Percentiles rank a stretch among this genome's conserved stretches.
Conservation (phyloP, 495 filamentous ascomycete species). For the Wilcoxina mikolae region DNA sequence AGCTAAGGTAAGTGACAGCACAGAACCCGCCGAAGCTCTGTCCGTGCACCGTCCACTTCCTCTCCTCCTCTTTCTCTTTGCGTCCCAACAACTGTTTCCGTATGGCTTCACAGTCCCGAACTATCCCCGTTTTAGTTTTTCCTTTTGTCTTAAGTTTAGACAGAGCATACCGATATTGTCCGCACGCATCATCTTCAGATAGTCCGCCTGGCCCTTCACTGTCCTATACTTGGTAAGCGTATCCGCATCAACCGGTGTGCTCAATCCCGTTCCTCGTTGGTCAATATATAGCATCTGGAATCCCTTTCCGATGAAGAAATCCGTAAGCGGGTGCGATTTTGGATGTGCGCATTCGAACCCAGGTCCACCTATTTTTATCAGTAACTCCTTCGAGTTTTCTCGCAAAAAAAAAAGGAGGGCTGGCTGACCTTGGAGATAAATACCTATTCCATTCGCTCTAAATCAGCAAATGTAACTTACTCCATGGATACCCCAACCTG, state of each 20-base stretch:
- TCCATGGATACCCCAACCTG: background rate
- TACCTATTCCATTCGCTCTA: slow-evolving; percentile 6
- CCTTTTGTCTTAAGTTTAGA: background rate
- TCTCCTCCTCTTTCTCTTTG: slow-evolving; percentile 52
- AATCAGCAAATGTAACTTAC: background rate
- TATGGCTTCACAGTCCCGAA: slow-evolving; percentile 78
- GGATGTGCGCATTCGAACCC: slow-evolving; percentile 60
- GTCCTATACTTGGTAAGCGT: slow-evolving; percentile 51
- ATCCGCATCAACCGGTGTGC: slow-evolving; percentile 56
- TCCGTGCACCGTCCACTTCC: slow-evolving; percentile 69
- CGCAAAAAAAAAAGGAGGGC: background rate
- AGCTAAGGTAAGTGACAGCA: slow-evolving; percentile 62
- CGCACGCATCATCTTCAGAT: slow-evolving; percentile 74
- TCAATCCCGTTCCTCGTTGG: slow-evolving; percentile 77
- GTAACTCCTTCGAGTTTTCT: background rate
- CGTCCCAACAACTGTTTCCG: slow-evolving; percentile 47
- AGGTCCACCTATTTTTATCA: slow-evolving; percentile 44
- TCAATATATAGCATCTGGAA: slow-evolving; percentile 78
- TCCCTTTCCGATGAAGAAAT: slow-evolving; percentile 58
- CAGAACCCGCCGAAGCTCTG: slow-evolving; percentile 92
- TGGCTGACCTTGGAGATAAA: slow-evolving; percentile 23
- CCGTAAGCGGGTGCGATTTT: slow-evolving; percentile 52
- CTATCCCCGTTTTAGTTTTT: slow-evolving; percentile 24
- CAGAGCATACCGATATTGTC: slow-evolving; percentile 47
- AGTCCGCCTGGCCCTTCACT: slow-evolving; percentile 51